A percentile compares a stretch with the other conserved stretches of the same genome.
These are phyloP conservation scores for Melocanna baccifera DNA, from an alignment of 176 grass and related monocot genomes.

Conservation along the genomic window DNA sequence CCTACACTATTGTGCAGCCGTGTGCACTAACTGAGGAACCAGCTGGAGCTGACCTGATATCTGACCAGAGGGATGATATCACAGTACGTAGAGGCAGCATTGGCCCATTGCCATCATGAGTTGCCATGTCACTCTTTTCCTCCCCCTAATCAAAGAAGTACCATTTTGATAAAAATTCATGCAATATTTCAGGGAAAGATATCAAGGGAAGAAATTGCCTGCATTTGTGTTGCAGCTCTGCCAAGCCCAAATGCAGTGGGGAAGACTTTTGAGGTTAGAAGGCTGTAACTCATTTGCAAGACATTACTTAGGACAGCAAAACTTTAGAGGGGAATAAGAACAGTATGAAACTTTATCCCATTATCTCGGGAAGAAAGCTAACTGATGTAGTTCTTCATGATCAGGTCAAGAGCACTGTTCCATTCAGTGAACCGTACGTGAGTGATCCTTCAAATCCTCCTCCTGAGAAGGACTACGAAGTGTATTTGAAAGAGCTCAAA, in stretches of 20 bases:
- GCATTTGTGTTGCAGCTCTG: constrained; percentile 76
- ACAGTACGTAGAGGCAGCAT: constrained; percentile 48
- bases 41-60: constrained; percentile 93
- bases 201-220: constrained; percentile 83
- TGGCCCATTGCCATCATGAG: not conserved
- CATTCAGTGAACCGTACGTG: constrained; percentile 75
- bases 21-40: constrained; percentile 94
- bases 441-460: constrained; percentile 83
- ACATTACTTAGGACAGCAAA: not conserved
- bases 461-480: constrained; percentile 76
- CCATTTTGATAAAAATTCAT: not conserved
- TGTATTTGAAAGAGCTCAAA: constrained; percentile 83
- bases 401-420: constrained; percentile 98
- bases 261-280: constrained; percentile 90
- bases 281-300: not conserved
- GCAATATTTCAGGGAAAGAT: constrained; percentile 71
- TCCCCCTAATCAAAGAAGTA: not conserved
- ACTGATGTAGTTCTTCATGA: not conserved
- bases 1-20: constrained; percentile 73
- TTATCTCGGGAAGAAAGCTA: constrained; percentile 18
- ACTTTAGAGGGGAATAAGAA: constrained; percentile 1
- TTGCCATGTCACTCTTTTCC: not conserved
- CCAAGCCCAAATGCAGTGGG: constrained; percentile 71
- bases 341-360: not conserved
- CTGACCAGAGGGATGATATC: constrained; percentile 98